Base-by-base conservation (phyloP, 305 asterid genomes). In the Rubia peregrina region DNA sequence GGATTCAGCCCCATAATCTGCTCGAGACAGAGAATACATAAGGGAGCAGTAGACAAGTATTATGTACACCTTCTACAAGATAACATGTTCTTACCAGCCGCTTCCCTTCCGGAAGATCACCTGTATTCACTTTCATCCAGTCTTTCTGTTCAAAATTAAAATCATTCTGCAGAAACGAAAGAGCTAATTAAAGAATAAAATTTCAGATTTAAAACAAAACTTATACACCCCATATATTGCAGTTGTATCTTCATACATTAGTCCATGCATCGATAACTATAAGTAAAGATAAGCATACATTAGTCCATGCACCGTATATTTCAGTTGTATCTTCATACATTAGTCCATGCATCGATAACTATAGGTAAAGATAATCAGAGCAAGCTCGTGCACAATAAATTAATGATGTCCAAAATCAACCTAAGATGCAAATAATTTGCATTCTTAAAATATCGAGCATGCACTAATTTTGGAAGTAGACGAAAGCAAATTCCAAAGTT, bases 1-100 rank as follows among this genome's bases (percentile, higher is more conserved):
- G 99, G 99, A 82, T 94, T 91, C 80, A 94, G 79, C 75, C 99
- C 98, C 90, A 94, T 91, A 80, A 94, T 91, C 99, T 94, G 80
- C 73, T 75, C 76, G 22, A 75, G 44, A 22, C 17, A 41, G 60
- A 63, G 76, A 73, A 56, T 72, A 75, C 26, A 68, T 75, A 65
- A 62, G 70, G 56, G 60, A 68, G 61, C 43, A 40, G 68, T 65
- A 68, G 62, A 53, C n/a, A 74, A 70, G 13, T 62, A 61, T 63
- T 22, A 40, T 36, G 72, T 62, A 42, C 33, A 76, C 65, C 40
- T 38, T 46, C 19, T 24, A 51, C 71, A 61, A 61, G 73, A 64
- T 55, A 68, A 24, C 62, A 64, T 11, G 67, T n/a, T 55, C 84
- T 69, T 73, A 84, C 88, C 88, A 84, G 69, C 55, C 74, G 68